Percentiles rank a stretch among this genome's conserved stretches.
phyloP scores from a whole-genome alignment of 176 grass and related monocot species.

The Themeda triandra region DNA sequence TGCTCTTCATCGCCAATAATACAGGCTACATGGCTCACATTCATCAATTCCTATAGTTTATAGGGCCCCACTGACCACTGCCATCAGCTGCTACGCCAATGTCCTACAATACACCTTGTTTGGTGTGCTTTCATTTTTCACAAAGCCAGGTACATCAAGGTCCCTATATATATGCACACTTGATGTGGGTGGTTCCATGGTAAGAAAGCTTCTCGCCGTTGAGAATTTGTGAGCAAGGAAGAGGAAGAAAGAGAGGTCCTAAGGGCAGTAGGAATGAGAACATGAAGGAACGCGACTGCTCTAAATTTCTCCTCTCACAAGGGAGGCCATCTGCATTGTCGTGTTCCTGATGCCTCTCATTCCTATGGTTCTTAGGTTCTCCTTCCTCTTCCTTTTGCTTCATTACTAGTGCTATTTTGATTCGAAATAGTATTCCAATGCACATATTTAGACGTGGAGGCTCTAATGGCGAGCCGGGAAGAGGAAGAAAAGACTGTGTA shows the following conservation, averaged over 20 bases:
- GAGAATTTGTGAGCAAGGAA: no score
- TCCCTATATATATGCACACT: no score
- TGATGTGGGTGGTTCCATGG: no score
- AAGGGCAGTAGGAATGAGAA: constrained; percentile 17
- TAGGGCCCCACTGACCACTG: background rate
- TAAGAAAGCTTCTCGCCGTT: no score
- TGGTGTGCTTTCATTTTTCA: background rate
- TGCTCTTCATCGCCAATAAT: background rate
- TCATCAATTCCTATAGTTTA: background rate
- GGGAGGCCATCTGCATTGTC: no score
- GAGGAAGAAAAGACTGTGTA: background rate
- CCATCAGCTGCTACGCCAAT: no score
- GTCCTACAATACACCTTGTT: background rate
- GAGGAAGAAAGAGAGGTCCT: constrained; percentile 31
- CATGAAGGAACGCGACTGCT: no score
- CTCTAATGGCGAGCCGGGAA: background rate
- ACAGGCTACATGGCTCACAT: background rate
- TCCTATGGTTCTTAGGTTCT: constrained; percentile 12
- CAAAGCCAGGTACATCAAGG: no score
- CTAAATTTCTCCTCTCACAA: no score
- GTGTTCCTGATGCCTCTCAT: constrained; percentile 31
- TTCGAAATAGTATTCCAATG: background rate
- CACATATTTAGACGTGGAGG: background rate
- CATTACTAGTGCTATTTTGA: background rate
- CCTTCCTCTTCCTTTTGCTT: background rate